Evolutionary conservation across 1,284 basidiomycete species (phyloP).

Genomic region (Rhodofomes roseus): DNA sequence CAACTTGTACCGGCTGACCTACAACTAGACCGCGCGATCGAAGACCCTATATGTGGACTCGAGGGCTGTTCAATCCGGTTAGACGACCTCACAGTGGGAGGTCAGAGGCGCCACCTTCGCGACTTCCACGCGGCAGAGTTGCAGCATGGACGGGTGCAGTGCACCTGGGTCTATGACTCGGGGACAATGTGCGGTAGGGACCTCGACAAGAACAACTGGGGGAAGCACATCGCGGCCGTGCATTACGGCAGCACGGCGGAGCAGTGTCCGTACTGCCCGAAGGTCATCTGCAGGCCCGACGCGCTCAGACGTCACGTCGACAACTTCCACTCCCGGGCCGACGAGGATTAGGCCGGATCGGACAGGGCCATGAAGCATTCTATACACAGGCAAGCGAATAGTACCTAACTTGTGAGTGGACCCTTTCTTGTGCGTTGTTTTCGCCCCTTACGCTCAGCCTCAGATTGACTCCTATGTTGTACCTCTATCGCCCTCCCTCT

Average conservation of each 20-base stretch:
- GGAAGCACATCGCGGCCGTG: not conserved
- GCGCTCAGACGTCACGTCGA: not conserved
- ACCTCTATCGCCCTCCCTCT: too few relatives aligned
- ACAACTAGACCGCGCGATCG: too few relatives aligned
- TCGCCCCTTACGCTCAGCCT: too few relatives aligned
- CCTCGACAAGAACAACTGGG: not conserved
- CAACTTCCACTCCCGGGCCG: not conserved
- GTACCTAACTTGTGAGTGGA: too few relatives aligned
- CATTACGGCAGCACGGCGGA: not conserved
- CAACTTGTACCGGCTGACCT: not conserved
- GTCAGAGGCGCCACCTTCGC: not conserved
- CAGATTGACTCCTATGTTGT: too few relatives aligned
- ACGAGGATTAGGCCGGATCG: too few relatives aligned
- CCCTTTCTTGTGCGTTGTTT: too few relatives aligned
- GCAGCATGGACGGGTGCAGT: not conserved
- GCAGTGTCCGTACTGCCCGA: not conserved
- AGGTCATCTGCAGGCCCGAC: not conserved
- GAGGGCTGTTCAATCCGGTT: not conserved
- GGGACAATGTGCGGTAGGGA: not conserved
- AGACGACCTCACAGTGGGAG: not conserved
- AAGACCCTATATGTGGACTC: not conserved
- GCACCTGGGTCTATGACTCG: not conserved
- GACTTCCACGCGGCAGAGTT: not conserved
- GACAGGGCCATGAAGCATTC: too few relatives aligned
- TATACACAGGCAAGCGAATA: too few relatives aligned